Conservation (phyloP, 306 rosid genomes). For the Sicyos baderoa region DNA sequence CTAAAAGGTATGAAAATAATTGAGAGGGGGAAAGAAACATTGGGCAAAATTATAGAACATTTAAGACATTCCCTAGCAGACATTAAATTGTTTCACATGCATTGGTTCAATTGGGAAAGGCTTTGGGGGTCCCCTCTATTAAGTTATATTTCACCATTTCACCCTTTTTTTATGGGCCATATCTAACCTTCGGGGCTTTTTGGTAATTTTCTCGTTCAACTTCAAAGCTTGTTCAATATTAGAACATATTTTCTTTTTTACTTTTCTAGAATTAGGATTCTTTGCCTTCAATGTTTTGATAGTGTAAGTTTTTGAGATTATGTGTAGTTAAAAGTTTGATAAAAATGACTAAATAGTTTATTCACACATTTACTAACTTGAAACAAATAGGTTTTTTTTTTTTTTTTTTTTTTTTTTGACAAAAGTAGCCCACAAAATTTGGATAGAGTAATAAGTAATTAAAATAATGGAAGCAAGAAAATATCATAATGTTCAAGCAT, state of each 20-base stretch:
- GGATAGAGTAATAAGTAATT: background rate
- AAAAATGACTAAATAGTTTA: no score
- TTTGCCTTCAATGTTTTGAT: no score
- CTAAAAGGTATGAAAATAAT: background rate
- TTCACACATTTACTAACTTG: no score
- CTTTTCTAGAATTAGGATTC: no score
- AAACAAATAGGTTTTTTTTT: no score
- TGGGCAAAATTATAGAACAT: background rate
- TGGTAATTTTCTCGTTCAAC: background rate
- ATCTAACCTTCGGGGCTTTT: background rate
- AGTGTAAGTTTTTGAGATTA: no score
- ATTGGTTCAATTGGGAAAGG: background rate
- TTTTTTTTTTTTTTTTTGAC: no score
- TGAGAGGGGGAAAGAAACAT: background rate
- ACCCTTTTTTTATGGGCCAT: background rate
- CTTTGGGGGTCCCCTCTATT: background rate
- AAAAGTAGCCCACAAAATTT: background rate
- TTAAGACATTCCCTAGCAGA: background rate
- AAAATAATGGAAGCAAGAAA: no score
- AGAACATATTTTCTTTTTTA: no score
- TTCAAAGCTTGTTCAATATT: background rate
- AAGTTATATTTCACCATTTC: background rate
- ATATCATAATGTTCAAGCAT: no score
- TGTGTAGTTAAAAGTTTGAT: no score
- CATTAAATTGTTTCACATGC: slow-evolving; percentile 15